Base-by-base conservation (phyloP, 805 yeast species). In the Barnettozyma populi region DNA sequence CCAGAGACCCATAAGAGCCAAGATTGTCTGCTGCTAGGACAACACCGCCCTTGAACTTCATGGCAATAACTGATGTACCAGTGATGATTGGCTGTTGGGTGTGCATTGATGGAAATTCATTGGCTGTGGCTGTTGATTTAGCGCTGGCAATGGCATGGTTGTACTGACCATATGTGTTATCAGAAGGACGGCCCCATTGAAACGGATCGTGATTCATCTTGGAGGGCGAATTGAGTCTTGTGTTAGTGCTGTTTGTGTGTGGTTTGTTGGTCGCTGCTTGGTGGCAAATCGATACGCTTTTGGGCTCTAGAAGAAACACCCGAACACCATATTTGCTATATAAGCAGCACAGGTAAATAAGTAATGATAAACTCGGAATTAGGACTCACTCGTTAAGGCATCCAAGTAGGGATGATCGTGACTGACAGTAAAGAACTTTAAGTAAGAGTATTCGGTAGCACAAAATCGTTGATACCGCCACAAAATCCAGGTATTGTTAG, bases 41-140 rank as follows among this genome's bases (percentile, higher is more conserved):
- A 41, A 94, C 83, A 36, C 99, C 99, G 56, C 85, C 86, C 53
- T 86, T 74, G 72, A 83, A 94, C 69, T 90, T 94, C 68, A 92
- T 76, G 8, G 94, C 95, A 57, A 94, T 75, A 20, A 94, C 99
- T 32, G 97, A 89, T 0, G 98, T 88, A 63, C 99, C 98, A 13
- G 99, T 94, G 51, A 94, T 88, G 56, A 87, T 85, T 42, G 99
- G 99, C 63, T 83, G 89, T 65, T 88, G 96, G 2, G 99, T 92
- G 66, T 87, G 84, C 82, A 82, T 79, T 47, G 74, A 78, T 27
- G 97, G 97, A 63, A 81, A 76, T 40, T 70, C 71, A n/a, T 51
- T 34, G 16, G 37, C 40, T 16, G 46, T 34, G 7, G 45, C 19
- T 11, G 45, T 35, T 7, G 46, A 42, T 18, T 41, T 44, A 5